Base-by-base conservation (phyloP, 306 rosid genomes). In the Amphicarpaea edgeworthii region DNA sequence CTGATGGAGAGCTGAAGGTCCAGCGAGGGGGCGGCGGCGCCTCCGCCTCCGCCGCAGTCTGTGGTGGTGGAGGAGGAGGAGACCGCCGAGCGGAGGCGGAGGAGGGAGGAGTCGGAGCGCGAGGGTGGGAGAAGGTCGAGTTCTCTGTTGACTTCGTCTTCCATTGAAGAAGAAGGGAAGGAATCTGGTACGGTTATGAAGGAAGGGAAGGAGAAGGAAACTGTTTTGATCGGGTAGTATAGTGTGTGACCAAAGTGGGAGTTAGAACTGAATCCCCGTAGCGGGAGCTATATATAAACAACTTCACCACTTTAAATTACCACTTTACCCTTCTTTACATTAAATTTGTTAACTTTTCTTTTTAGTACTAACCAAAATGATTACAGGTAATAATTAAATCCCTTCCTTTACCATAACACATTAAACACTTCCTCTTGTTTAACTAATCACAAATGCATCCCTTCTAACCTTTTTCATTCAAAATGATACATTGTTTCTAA, bases 1-100 rank as follows among this genome's bases (percentile, higher is more conserved):
- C 98, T 90, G 64, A 96, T 96, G 3, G 99, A 96, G 0, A 96
- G 68, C 74, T 96, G 98, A 0, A 96, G 85, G 87, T 96, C 98
- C 1, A 96, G 69, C 2, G 95, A 87, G 1, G 90, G 85, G 47
- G 72, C 51, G 53, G 70, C 6, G 37, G 6, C 34, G 34, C 34
- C 34, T 5, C 34, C 30, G 30, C 32, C 32, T 28, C 32, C 53
- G 75, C 75, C 24, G 85, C 10, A 2, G 43, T 49, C 26, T 75
- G 82, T 55, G 15, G 79, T 55, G 15, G 79, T 45, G n/a, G 70
- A 9, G n/a, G 70, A 38, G 9, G 70, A 64, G 6, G 70, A 61
- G 51, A 57, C 63, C 17, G 86, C 59, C 2, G 98, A 93, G 58
- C 88, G 89, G 49, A 79, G 63, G 12, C 90, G 80, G 4, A 84